Percentiles rank a stretch among this genome's conserved stretches.
These are phyloP conservation scores for Backusella luteola DNA, from an alignment of 192 early-diverging fungal species.

Conservation along the genomic window DNA sequence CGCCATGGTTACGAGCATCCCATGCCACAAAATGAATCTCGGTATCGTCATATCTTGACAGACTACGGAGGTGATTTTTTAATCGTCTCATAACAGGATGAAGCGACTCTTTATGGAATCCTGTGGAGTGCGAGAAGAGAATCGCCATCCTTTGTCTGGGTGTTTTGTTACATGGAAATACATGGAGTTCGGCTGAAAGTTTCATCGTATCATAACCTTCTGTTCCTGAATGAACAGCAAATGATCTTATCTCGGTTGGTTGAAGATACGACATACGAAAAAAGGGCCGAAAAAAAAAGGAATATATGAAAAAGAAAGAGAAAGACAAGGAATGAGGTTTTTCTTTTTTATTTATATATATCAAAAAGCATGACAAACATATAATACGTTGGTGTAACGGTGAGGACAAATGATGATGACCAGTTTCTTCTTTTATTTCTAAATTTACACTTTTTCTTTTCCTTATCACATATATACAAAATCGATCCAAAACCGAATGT, in stretches of 20 bases:
- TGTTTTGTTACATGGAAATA: not conserved
- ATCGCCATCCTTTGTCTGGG: conserved; percentile 25
- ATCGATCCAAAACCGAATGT: too few relatives aligned
- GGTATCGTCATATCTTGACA: conserved; percentile 1
- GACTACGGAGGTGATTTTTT: conserved; percentile 13
- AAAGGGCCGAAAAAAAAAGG: not conserved
- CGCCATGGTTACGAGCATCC: conserved; percentile 58
- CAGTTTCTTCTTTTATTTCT: not conserved
- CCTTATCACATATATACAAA: too few relatives aligned
- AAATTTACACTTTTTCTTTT: too few relatives aligned
- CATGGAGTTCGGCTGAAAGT: conserved; percentile 21
- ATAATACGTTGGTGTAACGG: not conserved
- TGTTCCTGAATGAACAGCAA: conserved; percentile 9
- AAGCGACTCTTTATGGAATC: conserved; percentile 59
- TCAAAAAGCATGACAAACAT: not conserved
- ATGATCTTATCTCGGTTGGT: not conserved
- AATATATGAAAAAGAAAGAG: not conserved
- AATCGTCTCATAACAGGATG: conserved; percentile 48
- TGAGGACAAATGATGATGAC: not conserved
- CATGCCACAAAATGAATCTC: conserved; percentile 44
- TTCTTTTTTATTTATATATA: not conserved
- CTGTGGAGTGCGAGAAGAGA: conserved; percentile 57
- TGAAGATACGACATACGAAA: not conserved
- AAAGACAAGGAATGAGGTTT: not conserved
- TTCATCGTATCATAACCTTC: conserved; percentile 10